phyloP scores from a whole-genome alignment of 441 rosid genomes.

The Gossypium schwendimanii region DNA sequence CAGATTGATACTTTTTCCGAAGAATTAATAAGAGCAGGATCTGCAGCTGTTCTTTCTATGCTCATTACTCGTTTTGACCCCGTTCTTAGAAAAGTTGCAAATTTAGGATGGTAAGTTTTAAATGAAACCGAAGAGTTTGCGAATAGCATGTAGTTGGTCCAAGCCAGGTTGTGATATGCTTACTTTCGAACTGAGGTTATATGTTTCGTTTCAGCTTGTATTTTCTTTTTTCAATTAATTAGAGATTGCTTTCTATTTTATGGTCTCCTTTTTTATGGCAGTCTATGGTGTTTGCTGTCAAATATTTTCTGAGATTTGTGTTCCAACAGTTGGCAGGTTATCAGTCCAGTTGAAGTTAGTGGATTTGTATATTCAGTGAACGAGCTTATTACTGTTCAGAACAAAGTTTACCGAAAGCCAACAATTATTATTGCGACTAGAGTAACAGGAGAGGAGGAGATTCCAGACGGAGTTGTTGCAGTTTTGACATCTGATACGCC shows the following conservation, averaged over 20 bases:
- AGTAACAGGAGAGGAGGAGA: slow-evolving; percentile 82
- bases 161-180: neutral
- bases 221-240: neutral
- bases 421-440: slow-evolving; percentile 55
- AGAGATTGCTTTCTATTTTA: neutral
- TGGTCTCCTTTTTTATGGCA: neutral
- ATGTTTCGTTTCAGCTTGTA: neutral
- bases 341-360: slow-evolving; percentile 68
- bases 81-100: slow-evolving; percentile 55
- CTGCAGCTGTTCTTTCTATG: slow-evolving; percentile 53
- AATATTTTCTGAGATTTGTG: slow-evolving; percentile 15
- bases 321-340: slow-evolving; percentile 72
- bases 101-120: slow-evolving; percentile 60
- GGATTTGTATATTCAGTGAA: slow-evolving; percentile 47
- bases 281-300: neutral
- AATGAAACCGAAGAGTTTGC: neutral
- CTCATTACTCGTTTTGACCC: slow-evolving; percentile 56
- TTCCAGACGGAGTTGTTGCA: slow-evolving; percentile 74
- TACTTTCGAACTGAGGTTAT: neutral
- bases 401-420: slow-evolving; percentile 53
- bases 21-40: slow-evolving; percentile 62
- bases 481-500: slow-evolving; percentile 73
- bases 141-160: neutral
- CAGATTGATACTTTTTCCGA: slow-evolving; percentile 66
- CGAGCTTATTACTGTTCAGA: slow-evolving; percentile 51